Conservation (phyloP, 1,139 yeast species). For the Scheffersomyces cryptocercus region DNA sequence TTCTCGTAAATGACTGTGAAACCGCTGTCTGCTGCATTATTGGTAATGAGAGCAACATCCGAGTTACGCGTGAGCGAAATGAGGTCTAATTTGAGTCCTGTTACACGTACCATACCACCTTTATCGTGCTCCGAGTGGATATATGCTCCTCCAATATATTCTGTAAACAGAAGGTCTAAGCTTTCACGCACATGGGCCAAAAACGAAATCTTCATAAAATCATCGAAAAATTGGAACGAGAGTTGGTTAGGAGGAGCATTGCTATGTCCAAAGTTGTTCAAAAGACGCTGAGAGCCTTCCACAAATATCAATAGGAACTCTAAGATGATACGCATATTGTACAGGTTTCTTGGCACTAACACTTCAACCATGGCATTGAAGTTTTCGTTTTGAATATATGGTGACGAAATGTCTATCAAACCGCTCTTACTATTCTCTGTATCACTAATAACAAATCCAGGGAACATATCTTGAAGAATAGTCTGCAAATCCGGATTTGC, state of each 20-base stretch:
- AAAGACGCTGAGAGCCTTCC: conserved; percentile 45
- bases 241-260: conserved; percentile 17
- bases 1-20: conserved; percentile 40
- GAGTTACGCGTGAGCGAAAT: conserved; percentile 12
- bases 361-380: conserved; percentile 60
- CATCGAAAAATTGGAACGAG: conserved; percentile 54
- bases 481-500: conserved; percentile 46
- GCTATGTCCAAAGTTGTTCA: conserved; percentile 17
- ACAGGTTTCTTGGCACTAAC: conserved; percentile 72
- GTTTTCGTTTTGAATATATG: conserved; percentile 60
- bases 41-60: neutral
- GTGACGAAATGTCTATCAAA: conserved; percentile 28
- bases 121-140: conserved; percentile 7
- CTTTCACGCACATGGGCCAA: conserved; percentile 64
- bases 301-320: conserved; percentile 61
- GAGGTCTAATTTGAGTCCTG: conserved; percentile 22
- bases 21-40: neutral
- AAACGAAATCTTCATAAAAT: conserved; percentile 65
- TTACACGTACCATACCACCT: conserved; percentile 3
- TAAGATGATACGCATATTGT: conserved; percentile 75
- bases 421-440: conserved; percentile 12
- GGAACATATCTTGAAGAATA: conserved; percentile 59
- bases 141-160: conserved; percentile 25
- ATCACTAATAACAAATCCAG: conserved; percentile 52
- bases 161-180: conserved; percentile 38